Evolutionary conservation across 2,329 filamentous ascomycete genomes (phyloP).

Genomic region (Claviceps sp.): DNA sequence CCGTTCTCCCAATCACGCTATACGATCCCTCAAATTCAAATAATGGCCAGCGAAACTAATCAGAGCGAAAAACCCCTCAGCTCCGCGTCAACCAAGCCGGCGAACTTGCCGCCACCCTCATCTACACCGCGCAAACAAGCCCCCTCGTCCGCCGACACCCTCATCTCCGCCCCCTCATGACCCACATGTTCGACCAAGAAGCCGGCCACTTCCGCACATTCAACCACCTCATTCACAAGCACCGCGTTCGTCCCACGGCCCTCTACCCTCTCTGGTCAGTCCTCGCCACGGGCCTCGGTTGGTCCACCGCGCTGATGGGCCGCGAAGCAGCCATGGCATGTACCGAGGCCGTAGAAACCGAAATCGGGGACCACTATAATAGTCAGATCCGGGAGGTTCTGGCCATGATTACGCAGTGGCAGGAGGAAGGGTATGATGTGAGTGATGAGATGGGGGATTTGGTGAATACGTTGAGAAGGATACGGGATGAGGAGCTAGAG

Average conservation of each 20-base stretch:
- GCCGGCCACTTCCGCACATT: constrained; percentile 76
- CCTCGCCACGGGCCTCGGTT: constrained; percentile 69
- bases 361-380: constrained; percentile 95
- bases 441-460: constrained; percentile 65
- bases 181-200: constrained; percentile 98
- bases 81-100: constrained; percentile 95
- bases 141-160: constrained; percentile 69
- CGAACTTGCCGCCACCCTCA: constrained; percentile 89
- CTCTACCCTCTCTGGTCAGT: constrained; percentile 85
- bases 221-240: constrained; percentile 67
- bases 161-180: constrained; percentile 80
- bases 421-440: constrained; percentile 64
- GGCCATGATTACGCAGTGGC: constrained; percentile 66
- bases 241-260: constrained; percentile 81
- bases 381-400: constrained; percentile 72
- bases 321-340: constrained; percentile 96
- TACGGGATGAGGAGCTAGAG: constrained; percentile 91
- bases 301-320: constrained; percentile 79
- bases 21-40: too few species aligned
- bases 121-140: constrained; percentile 82
- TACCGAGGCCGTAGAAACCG: constrained; percentile 95
- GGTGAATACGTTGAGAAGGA: constrained; percentile 61
- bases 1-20: too few species aligned
- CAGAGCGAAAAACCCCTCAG: constrained; percentile 20
- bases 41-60: too few species aligned